Conservation (phyloP, 2,329 filamentous ascomycete species). For the Aspergillus terreus region DNA sequence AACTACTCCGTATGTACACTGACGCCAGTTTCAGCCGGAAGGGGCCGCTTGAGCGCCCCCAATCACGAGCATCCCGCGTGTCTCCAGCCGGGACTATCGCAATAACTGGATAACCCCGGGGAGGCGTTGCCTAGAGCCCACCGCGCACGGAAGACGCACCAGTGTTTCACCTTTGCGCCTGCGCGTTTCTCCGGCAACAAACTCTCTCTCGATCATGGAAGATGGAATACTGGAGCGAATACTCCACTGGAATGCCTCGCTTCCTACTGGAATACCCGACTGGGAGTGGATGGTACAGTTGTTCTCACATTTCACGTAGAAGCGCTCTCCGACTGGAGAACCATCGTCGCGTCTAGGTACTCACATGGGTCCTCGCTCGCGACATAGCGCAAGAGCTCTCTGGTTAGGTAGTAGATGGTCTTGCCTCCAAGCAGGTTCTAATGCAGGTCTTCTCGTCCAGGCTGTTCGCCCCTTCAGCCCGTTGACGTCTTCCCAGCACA, state of each 20-base stretch:
- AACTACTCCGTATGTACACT: background rate
- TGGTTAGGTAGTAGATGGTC: no score
- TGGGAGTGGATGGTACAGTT: background rate
- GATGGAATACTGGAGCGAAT: no score
- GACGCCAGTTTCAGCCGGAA: background rate
- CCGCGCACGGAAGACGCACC: slow-evolving; percentile 1
- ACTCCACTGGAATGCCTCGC: background rate
- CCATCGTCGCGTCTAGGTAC: no score
- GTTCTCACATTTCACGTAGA: background rate
- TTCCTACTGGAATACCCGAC: background rate
- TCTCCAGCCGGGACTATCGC: slow-evolving; percentile 2
- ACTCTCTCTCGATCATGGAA: no score
- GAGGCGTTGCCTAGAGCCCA: background rate
- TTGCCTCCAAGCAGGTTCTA: no score
- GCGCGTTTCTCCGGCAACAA: slow-evolving; percentile 23
- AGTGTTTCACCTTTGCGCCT: slow-evolving; percentile 13
- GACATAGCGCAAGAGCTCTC: no score
- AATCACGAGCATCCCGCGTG: background rate
- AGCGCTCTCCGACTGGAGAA: no score
- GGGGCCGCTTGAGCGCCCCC: background rate
- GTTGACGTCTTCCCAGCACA: background rate
- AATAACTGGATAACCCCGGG: background rate
- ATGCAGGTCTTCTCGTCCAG: background rate
- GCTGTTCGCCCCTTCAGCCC: background rate
- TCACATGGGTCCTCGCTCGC: no score